Conservation (phyloP, 1,139 yeast genomes). For the Candida glucosophila region DNA sequence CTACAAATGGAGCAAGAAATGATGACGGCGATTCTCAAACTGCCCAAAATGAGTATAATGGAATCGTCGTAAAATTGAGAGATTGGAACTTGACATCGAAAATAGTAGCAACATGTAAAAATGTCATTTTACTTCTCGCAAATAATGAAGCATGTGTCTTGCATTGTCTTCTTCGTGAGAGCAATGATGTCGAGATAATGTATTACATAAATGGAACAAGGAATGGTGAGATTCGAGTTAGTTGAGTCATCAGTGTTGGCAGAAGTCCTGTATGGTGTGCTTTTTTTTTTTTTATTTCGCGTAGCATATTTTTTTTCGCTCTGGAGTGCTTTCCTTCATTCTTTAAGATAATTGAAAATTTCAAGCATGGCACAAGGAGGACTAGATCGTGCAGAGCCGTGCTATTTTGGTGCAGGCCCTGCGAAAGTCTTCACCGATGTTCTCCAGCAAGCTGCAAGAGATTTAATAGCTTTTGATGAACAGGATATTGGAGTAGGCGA, state of each 20-base stretch:
- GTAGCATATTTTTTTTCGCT: background rate
- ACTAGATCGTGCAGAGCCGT: conserved; percentile 65
- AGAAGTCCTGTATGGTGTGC: no score
- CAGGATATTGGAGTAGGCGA: conserved; percentile 87
- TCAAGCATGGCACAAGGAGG: no score
- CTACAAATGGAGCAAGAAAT: background rate
- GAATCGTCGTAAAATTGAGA: conserved; percentile 34
- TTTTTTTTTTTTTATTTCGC: no score
- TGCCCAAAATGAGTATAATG: conserved; percentile 13
- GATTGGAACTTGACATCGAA: conserved; percentile 54
- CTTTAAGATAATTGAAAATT: no score
- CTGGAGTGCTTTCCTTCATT: background rate
- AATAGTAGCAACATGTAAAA: conserved; percentile 45
- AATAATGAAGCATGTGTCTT: conserved; percentile 43
- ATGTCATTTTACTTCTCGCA: conserved; percentile 42
- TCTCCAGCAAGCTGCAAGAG: conserved; percentile 79
- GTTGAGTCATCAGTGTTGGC: no score
- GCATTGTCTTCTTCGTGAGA: conserved; percentile 49
- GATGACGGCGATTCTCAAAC: background rate
- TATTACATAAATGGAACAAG: conserved; percentile 40
- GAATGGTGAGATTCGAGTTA: no score
- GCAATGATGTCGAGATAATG: conserved; percentile 46
- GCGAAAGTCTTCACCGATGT: conserved; percentile 82
- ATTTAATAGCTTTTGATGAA: conserved; percentile 60
- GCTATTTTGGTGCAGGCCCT: conserved; percentile 96